Evolutionary conservation across 768 basidiomycete species (phyloP), one percentile per base, ranked within the genome.

Genomic region (Agaricus blazei): DNA sequence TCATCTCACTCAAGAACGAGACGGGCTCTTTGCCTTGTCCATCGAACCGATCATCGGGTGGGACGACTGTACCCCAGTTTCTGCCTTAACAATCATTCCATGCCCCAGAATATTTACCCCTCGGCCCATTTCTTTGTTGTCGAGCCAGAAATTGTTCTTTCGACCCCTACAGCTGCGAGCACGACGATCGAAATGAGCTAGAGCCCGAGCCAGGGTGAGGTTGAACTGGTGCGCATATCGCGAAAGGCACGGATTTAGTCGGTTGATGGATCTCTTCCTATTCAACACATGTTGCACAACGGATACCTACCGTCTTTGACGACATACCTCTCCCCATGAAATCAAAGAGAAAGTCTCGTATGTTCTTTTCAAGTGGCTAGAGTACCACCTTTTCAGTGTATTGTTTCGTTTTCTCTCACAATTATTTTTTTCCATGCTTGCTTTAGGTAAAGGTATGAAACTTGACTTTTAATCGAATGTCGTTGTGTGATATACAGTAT

Each of bases 281-380:
- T 29, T 28, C 7, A 12, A 12, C 34, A 29, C 27, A n/a, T 19
- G 28, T 23, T 27, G n/a, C 12, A 46, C 37, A 46, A 29, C 54
- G 28, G 14, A 34, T 43, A n/a, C 48, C 54, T 24, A 19, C 14
- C 14, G 31, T 55, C 5, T 55, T 48, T 23, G 54, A 55, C 15
- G 54, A 55, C 47, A 48, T 55, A 31, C 46, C 54, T 48, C 46
- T 55, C 29, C 54, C 54, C 3, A 47, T 55, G 7, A 55, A 55
- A 24, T 55, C 54, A 14, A 55, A 55, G 29, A n/a, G 54, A 28
- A 55, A 55, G 34, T 38, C 54, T 4, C 54, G 47, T n/a, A 43
- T 48, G 54, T 48, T 55, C 27, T 55, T 55, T 36, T 41, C 54
- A 11, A 48, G 47, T 23, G 48, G 54, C 24, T 55, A 55, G 29